Evolutionary conservation across 768 basidiomycete species (phyloP).

Genomic region (Russula earlei): DNA sequence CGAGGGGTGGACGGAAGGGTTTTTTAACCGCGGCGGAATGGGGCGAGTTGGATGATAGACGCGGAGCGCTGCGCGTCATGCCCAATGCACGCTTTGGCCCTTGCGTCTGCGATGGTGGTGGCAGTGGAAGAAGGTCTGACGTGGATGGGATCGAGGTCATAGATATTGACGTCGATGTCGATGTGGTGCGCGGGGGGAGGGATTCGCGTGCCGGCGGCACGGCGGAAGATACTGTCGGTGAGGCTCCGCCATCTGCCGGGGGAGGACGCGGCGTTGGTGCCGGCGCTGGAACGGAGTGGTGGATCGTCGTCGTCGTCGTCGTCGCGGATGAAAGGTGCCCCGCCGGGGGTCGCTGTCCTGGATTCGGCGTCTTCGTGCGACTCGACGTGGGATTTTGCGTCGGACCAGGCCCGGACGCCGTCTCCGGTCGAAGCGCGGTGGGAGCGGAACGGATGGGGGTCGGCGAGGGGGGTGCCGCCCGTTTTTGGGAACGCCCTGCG

Average conservation of each 20-base stretch:
- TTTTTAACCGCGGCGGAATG: background rate
- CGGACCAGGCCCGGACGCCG: background rate
- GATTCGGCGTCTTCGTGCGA: too few species aligned
- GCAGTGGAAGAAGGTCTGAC: background rate
- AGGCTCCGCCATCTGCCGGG: too few species aligned
- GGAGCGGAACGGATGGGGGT: background rate
- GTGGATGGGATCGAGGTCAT: background rate
- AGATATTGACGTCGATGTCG: background rate
- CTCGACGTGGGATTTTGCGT: background rate
- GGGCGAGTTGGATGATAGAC: background rate
- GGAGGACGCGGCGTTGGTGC: background rate
- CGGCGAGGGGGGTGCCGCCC: background rate
- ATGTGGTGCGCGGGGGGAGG: background rate
- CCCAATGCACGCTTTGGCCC: conserved; percentile 2
- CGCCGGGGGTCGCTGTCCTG: background rate
- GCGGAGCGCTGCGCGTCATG: conserved; percentile 1
- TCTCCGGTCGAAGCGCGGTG: background rate
- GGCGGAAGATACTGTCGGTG: too few species aligned
- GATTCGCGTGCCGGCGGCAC: background rate
- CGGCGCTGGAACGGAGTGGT: background rate
- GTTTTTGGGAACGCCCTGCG: background rate
- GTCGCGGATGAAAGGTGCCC: background rate
- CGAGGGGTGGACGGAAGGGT: conserved; percentile 8
- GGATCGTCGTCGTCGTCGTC: background rate
- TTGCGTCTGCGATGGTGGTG: background rate